phyloP scores from a whole-genome alignment of 495 filamentous ascomycete genomes.

The Lophium mytilinum region DNA sequence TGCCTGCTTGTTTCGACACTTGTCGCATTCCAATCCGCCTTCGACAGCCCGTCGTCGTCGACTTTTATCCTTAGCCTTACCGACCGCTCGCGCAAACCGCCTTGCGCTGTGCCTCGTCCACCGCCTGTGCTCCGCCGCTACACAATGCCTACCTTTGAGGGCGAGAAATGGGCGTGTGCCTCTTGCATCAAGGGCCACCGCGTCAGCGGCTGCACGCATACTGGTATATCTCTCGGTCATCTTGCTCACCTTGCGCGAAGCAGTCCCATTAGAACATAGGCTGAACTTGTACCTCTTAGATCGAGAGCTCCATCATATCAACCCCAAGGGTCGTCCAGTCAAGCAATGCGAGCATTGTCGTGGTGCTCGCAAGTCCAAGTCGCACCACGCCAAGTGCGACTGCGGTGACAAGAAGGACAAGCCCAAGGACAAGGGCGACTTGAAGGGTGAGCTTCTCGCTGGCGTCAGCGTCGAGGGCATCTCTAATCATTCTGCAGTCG shows the following conservation, averaged over 20 bases:
- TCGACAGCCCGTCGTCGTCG: neutral
- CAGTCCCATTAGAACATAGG: neutral
- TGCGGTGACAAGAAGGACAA: conserved; percentile 75
- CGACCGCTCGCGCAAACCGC: neutral
- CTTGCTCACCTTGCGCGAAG: neutral
- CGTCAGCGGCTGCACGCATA: conserved; percentile 37
- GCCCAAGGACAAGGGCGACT: conserved; percentile 40
- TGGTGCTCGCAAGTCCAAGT: conserved; percentile 91
- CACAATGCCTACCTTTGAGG: conserved; percentile 28
- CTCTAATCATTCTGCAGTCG: conserved; percentile 48
- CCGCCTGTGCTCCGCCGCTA: neutral
- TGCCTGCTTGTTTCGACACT: neutral
- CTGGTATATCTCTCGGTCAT: conserved; percentile 24
- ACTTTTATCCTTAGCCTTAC: neutral
- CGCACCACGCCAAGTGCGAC: conserved; percentile 93
- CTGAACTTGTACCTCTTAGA: conserved; percentile 43
- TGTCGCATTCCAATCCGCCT: neutral
- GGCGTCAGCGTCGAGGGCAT: conserved; percentile 33
- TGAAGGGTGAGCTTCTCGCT: conserved; percentile 51
- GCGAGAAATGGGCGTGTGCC: conserved; percentile 36
- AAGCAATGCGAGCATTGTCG: conserved; percentile 98
- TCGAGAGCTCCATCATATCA: conserved; percentile 88
- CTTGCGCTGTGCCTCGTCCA: neutral
- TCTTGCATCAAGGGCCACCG: conserved; percentile 39
- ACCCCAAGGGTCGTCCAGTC: conserved; percentile 96